Conservation (phyloP, 2,329 filamentous ascomycete genomes). For the Aureobasidium sp. region DNA sequence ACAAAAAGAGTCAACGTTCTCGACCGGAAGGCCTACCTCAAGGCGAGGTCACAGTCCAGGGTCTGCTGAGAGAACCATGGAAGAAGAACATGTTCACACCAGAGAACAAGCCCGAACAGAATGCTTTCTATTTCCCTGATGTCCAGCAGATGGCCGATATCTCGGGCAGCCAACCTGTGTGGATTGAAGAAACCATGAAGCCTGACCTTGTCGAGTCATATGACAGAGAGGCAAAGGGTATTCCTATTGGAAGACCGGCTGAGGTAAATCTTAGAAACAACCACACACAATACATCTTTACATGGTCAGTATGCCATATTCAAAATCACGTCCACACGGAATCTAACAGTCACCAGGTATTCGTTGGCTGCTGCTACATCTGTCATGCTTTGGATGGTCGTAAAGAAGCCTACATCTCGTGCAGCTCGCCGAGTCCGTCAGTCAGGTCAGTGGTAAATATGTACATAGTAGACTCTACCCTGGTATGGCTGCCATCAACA, state of each 20-base stretch:
- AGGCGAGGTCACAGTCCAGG: slow-evolving; percentile 71
- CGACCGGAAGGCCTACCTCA: slow-evolving; percentile 56
- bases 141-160: slow-evolving; percentile 81
- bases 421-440: slow-evolving; percentile 15
- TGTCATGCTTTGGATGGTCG: slow-evolving; percentile 93
- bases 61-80: slow-evolving; percentile 78
- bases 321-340: neutral
- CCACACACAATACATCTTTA: slow-evolving; percentile 97
- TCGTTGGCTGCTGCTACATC: slow-evolving; percentile 74
- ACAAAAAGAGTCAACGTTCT: slow-evolving; percentile 54
- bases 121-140: slow-evolving; percentile 92
- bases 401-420: slow-evolving; percentile 71
- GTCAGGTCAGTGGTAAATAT: slow-evolving; percentile 24
- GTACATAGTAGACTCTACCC: neutral
- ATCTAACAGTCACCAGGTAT: slow-evolving; percentile 52
- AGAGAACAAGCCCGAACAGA: slow-evolving; percentile 71
- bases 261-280: slow-evolving; percentile 95
- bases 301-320: slow-evolving; percentile 60
- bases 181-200: slow-evolving; percentile 92
- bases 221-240: slow-evolving; percentile 67
- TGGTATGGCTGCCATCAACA: neutral
- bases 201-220: slow-evolving; percentile 70
- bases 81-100: slow-evolving; percentile 99
- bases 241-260: slow-evolving; percentile 78
- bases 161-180: slow-evolving; percentile 77